A percentile compares a stretch with the other conserved stretches of the same genome.
phyloP scores from a whole-genome alignment of 306 rosid genomes.

The Dalbergia oliveri region DNA sequence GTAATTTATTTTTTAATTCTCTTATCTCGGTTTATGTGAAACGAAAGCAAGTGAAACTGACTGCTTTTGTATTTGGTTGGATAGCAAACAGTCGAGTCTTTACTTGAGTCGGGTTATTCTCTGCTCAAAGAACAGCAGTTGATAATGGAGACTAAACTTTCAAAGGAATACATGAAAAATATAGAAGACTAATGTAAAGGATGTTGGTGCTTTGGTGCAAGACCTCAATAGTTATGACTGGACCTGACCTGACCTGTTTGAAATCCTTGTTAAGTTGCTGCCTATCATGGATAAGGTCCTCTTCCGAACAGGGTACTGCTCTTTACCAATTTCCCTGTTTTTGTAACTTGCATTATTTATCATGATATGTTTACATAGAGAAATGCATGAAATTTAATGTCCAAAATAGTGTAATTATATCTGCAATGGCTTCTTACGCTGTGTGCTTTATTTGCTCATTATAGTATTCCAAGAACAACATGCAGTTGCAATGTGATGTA shows the following conservation, averaged over 20 bases:
- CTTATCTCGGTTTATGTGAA: conserved; percentile 30
- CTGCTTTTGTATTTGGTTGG: conserved; percentile 54
- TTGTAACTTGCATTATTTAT: not conserved
- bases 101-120: conserved; percentile 86
- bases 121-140: conserved; percentile 83
- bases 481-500: not conserved
- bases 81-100: conserved; percentile 89
- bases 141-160: conserved; percentile 88
- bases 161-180: conserved; percentile 98
- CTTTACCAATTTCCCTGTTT: not conserved
- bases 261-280: conserved; percentile 38
- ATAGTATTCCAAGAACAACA: not conserved
- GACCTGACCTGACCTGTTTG: not conserved
- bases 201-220: conserved; percentile 13
- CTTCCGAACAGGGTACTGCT: conserved; percentile 20
- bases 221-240: not conserved
- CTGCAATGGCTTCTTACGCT: not conserved
- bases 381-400: conserved; percentile 40
- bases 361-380: conserved; percentile 11
- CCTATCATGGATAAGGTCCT: not conserved
- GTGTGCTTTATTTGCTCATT: conserved; percentile 14
- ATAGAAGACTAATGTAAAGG: conserved; percentile 62
- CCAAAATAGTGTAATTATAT: conserved; percentile 23
- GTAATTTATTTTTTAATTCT: not conserved
- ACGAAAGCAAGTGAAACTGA: conserved; percentile 29